phyloP scores from a whole-genome alignment of 148 eudicot species.

The Rhododendron griersonianum region DNA sequence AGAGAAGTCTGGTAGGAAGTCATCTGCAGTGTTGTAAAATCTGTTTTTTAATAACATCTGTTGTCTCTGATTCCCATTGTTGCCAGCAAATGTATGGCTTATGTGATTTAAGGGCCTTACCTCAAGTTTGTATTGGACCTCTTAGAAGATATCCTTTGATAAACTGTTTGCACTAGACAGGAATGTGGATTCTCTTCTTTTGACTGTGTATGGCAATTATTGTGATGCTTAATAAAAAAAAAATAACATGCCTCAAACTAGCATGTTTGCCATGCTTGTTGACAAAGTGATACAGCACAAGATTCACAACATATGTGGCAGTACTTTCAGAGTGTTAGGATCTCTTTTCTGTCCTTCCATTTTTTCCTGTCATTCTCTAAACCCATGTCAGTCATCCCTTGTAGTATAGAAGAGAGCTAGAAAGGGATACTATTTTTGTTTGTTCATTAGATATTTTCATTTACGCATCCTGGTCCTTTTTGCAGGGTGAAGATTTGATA shows the following conservation, averaged over 20 bases:
- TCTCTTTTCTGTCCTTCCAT: background rate
- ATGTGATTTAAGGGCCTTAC: background rate
- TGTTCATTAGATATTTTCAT: background rate
- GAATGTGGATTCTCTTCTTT: background rate
- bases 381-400: background rate
- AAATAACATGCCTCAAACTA: background rate
- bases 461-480: slow-evolving; percentile 11
- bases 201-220: background rate
- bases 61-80: background rate
- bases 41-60: background rate
- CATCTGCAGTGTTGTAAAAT: background rate
- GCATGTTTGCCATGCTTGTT: background rate
- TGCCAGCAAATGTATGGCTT: background rate
- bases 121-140: background rate
- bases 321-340: background rate
- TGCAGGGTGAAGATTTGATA: slow-evolving; percentile 87
- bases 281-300: background rate
- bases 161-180: background rate
- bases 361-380: background rate
- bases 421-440: background rate
- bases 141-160: background rate
- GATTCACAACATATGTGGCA: background rate
- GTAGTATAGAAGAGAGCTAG: background rate
- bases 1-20: background rate
- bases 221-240: background rate